Conservation (phyloP, 257 asterid species). For the Verbena officinalis region DNA sequence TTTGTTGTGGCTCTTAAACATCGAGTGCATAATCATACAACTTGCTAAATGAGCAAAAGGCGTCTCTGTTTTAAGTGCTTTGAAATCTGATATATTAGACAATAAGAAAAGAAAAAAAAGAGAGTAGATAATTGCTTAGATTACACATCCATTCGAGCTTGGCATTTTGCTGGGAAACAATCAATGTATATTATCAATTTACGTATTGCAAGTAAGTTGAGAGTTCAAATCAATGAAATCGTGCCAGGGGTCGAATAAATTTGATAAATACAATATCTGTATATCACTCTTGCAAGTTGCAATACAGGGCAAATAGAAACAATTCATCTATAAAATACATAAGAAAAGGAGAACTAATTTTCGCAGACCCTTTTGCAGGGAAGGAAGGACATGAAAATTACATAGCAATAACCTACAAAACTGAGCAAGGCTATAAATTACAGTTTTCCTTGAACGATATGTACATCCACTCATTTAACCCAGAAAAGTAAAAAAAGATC, state of each 20-base stretch:
- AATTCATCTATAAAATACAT: no score
- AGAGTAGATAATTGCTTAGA: neutral
- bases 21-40: neutral
- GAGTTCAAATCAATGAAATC: neutral
- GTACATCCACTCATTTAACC: slow-evolving; percentile 43
- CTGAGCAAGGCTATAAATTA: slow-evolving; percentile 38
- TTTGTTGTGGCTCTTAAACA: neutral
- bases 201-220: neutral
- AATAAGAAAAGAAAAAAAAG: neutral
- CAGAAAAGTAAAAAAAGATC: neutral
- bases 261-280: slow-evolving; percentile 10
- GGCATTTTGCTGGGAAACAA: no score
- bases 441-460: slow-evolving; percentile 44
- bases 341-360: slow-evolving; percentile 10
- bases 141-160: no score
- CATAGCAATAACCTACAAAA: slow-evolving; percentile 16
- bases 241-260: neutral
- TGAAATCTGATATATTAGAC: no score
- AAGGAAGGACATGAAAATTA: neutral
- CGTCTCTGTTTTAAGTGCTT: neutral
- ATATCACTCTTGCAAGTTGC: neutral
- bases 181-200: neutral
- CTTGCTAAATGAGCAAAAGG: neutral
- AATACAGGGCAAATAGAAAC: slow-evolving; percentile 10
- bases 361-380: neutral